These are phyloP conservation scores for Talaromyces albobiverticillius DNA, from an alignment of 2,329 filamentous ascomycete species.

Conservation along the genomic window DNA sequence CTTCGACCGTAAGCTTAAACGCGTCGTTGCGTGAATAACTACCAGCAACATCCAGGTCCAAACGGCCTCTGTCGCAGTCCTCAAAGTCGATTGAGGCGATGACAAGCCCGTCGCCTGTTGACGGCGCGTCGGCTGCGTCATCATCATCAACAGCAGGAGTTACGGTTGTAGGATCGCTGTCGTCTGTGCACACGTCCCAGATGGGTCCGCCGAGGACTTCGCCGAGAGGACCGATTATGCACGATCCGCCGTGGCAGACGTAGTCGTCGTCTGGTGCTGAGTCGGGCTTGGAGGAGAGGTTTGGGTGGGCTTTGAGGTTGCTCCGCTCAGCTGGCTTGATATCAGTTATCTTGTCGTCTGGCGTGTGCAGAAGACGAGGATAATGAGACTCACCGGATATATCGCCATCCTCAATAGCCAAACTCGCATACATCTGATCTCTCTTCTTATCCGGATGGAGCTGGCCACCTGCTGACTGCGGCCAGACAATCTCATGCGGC, in stretches of 20 bases:
- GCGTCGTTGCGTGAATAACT: slow-evolving; percentile 76
- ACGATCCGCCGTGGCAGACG: slow-evolving; percentile 73
- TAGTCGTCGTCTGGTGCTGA: slow-evolving; percentile 35
- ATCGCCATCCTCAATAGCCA: slow-evolving; percentile 8
- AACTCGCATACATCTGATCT: slow-evolving; percentile 13
- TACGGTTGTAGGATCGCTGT: slow-evolving; percentile 18
- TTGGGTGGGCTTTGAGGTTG: background rate
- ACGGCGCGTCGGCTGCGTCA: slow-evolving; percentile 10
- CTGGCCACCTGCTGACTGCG: slow-evolving; percentile 21
- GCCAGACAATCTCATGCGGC: slow-evolving; percentile 49
- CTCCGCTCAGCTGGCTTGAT: background rate
- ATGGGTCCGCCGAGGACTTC: slow-evolving; percentile 76
- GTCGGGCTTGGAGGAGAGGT: slow-evolving; percentile 34
- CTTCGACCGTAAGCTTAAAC: slow-evolving; percentile 59
- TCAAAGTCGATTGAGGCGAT: slow-evolving; percentile 78
- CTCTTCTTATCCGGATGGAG: slow-evolving; percentile 18
- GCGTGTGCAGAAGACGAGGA: background rate
- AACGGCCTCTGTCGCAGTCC: slow-evolving; percentile 74
- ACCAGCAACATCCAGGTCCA: slow-evolving; percentile 81
- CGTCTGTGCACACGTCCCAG: slow-evolving; percentile 62
- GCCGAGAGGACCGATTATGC: slow-evolving; percentile 75
- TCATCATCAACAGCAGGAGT: slow-evolving; percentile 17
- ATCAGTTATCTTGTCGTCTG: too few species aligned
- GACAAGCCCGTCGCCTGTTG: slow-evolving; percentile 50
- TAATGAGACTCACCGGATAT: background rate